Percentiles rank a stretch among this genome's conserved stretches.
Conservation (phyloP, 768 basidiomycete genomes). For the Lyophyllum semitale region DNA sequence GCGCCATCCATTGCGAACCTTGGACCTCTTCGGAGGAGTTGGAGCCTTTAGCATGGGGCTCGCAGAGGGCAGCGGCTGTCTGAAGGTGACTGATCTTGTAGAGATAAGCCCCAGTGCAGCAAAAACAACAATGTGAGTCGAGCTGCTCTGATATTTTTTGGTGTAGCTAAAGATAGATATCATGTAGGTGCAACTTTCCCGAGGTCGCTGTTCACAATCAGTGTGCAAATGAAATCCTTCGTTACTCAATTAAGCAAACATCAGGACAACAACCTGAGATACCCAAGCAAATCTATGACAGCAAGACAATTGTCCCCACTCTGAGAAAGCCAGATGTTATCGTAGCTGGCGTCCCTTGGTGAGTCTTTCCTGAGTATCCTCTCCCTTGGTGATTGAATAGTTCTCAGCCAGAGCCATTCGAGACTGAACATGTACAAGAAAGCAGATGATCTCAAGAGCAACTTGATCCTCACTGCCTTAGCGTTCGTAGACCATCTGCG, state of each 20-base stretch:
- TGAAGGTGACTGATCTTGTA: conserved; percentile 64
- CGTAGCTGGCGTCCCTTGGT: conserved; percentile 80
- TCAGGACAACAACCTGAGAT: conserved; percentile 39
- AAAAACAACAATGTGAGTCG: conserved; percentile 56
- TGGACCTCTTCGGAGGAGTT: conserved; percentile 54
- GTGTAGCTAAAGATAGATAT: no score
- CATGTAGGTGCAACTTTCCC: conserved; percentile 58
- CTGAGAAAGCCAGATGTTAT: conserved; percentile 46
- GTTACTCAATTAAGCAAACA: conserved; percentile 54
- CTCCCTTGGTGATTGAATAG: neutral
- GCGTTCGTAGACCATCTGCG: conserved; percentile 50
- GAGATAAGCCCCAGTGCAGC: conserved; percentile 81
- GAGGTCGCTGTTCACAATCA: conserved; percentile 64
- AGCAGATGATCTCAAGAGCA: conserved; percentile 68
- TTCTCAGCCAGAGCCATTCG: conserved; percentile 75
- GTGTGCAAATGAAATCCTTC: conserved; percentile 65
- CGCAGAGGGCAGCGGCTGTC: conserved; percentile 49
- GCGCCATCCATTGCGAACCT: conserved; percentile 27
- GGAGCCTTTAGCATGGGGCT: conserved; percentile 69
- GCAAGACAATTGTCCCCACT: conserved; percentile 17
- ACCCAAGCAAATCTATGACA: conserved; percentile 42
- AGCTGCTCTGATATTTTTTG: neutral
- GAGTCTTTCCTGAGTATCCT: conserved; percentile 3
- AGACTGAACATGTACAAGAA: conserved; percentile 69
- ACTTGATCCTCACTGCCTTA: conserved; percentile 64